phyloP scores from a whole-genome alignment of 345 rosid genomes.

The Acer yangbiense region DNA sequence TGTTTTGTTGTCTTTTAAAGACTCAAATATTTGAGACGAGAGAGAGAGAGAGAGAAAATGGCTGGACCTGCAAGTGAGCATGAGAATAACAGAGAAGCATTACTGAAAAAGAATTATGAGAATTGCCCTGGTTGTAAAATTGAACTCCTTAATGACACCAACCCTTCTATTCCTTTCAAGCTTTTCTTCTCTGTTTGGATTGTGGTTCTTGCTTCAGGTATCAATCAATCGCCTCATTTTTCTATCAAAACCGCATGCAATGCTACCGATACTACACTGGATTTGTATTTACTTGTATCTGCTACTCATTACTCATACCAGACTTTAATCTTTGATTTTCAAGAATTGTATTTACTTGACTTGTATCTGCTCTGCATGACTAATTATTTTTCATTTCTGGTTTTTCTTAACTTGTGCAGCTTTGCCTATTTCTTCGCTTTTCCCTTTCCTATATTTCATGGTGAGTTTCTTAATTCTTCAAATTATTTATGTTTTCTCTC shows the following conservation, averaged over 20 bases:
- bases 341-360: not conserved
- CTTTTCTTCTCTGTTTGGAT: constrained; percentile 26
- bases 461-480: constrained; percentile 34
- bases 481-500: not conserved
- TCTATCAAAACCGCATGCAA: too few relatives aligned
- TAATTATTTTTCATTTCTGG: not conserved
- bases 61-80: not conserved
- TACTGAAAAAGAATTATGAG: constrained; percentile 15
- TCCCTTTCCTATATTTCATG: constrained; percentile 85
- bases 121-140: constrained; percentile 40
- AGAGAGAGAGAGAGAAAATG: not conserved
- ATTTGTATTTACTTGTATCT: too few relatives aligned
- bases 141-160: constrained; percentile 25
- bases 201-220: constrained; percentile 36
- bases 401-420: constrained; percentile 45
- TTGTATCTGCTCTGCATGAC: not conserved
- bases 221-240: too few relatives aligned
- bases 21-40: not conserved
- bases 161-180: constrained; percentile 28
- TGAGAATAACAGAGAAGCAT: not conserved
- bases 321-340: not conserved
- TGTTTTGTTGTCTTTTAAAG: not conserved
- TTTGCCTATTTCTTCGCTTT: constrained; percentile 72
- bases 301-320: too few relatives aligned
- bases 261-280: too few relatives aligned